Base-by-base conservation (phyloP, 805 yeast genomes). In the Kluyveromyces wickerhamii region DNA sequence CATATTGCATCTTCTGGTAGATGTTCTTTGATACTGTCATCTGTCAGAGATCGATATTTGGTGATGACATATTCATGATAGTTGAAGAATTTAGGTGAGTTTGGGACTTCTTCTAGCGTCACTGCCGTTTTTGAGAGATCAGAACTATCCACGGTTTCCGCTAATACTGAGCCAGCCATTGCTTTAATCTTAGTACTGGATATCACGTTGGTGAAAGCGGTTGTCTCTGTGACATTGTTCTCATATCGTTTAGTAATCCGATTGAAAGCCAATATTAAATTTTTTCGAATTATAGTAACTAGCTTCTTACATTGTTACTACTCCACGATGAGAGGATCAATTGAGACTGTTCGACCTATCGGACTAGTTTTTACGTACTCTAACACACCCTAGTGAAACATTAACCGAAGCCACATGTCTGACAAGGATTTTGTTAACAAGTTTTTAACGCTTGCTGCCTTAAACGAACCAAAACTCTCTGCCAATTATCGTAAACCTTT, bases 31-130 rank as follows among this genome's bases (percentile, higher is more conserved):
- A 29, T 34, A 7, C 31, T 19, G 3, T 37, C 36, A 11, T 36
- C 36, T 1, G 35, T 48, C 2, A 54, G 17, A 10, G 41, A 45
- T 6, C 46, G 36, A 52, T 66, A 65, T 14, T 57, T 58, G 3
- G 52, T 48, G 9, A 61, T 59, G 4, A 69, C 44, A 47, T 62
- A 76, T 50, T 80, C 88, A 48, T 80, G 85, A 45, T 77, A 79
- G 50, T 81, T 80, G 66, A 77, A 80, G 50, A 74, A 78, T 8
- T 62, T 36, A 0, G 66, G 54, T 30, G 26, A 11, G n/a, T 16
- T 11, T 12, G 18, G 13, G 14, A 19, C 16, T 22, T 30, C 33
- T 30, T 30, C 33, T 6, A 21, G 26, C 12, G 33, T 22, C 7
- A 30, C 10, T 9, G 10, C 26, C 14, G 26, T 20, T 21, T 30